These are phyloP conservation scores for Botrytis paeoniae DNA, from an alignment of 2,329 filamentous ascomycete genomes.

Conservation along the genomic window DNA sequence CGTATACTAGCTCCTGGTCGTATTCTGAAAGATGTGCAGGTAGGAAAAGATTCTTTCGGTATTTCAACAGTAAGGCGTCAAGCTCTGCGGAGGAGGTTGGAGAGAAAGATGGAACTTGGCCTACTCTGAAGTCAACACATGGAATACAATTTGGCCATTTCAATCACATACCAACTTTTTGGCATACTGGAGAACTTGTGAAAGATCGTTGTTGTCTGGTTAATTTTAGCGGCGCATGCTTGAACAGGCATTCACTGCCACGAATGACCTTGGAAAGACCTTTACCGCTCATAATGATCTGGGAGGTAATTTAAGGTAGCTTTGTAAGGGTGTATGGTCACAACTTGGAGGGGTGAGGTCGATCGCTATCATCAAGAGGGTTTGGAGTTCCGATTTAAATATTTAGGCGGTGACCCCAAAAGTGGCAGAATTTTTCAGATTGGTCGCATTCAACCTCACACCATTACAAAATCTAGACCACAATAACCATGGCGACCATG, in stretches of 20 bases:
- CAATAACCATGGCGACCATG: constrained; percentile 33
- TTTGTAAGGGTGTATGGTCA: neutral
- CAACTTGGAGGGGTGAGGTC: neutral
- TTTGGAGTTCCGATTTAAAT: neutral
- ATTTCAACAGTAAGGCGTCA: constrained; percentile 48
- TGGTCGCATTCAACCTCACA: constrained; percentile 23
- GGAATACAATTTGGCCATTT: neutral
- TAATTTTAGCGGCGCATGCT: constrained; percentile 15
- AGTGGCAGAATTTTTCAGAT: constrained; percentile 26
- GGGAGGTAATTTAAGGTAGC: neutral
- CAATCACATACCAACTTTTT: constrained; percentile 30
- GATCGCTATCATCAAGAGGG: neutral
- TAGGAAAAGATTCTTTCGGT: constrained; percentile 59
- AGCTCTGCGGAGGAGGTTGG: constrained; percentile 52
- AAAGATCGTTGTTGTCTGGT: constrained; percentile 30
- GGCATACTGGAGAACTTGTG: constrained; percentile 30
- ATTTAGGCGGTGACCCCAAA: constrained; percentile 17
- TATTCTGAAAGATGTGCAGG: constrained; percentile 54
- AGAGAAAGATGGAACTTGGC: constrained; percentile 42
- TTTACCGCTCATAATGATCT: constrained; percentile 27
- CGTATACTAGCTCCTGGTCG: constrained; percentile 54
- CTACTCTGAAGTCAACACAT: constrained; percentile 21
- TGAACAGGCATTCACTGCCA: constrained; percentile 26
- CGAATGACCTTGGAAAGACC: constrained; percentile 22
- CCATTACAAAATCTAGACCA: constrained; percentile 6